Evolutionary conservation across 805 yeast species (phyloP), one percentile per base, ranked within the genome.

Genomic region (Priceomyces medius): DNA sequence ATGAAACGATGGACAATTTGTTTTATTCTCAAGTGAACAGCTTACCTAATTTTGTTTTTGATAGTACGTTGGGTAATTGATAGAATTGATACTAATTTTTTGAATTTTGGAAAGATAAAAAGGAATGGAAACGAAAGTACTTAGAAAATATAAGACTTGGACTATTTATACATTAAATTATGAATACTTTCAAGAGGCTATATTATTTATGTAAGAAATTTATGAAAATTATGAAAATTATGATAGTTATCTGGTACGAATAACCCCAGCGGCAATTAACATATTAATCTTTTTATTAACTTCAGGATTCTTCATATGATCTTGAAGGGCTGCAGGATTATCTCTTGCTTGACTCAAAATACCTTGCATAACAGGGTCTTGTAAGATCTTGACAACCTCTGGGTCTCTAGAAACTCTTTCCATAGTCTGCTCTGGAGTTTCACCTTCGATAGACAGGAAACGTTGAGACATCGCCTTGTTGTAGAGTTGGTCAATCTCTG

Each of bases 291-390:
- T 93, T 64, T 82, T 83, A 59, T 82, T 79, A 38, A 93, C 86
- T 46, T 82, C 95, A 31, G 99, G 98, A 68, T 93, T 93, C 75
- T 81, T 86, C 97, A 93, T 89, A 69, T 93, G 99, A 56, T 91
- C 97, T 63, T 87, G 95, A 54, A 93, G 76, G 41, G 98, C 98
- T 34, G 96, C 96, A 38, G 99, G 99, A 62, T 93, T 86, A 45
- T 81, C 87, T 64, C 84, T 86, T 14, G 98, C 98, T 71, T 93
- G 99, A 53, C 80, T 84, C 62, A 93, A 76, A 50, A 93, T 93
- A 42, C 91, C 83, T 70, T 89, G 93, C 97, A 93, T 91, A 32
- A 91, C 89, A 9, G 97, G 97, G 61, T 90, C 97, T 63, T 85
- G 88, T 67, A 93, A 74, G 48, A 91, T 89, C 38, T 81, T 76